Conservation (phyloP, 805 yeast species). For the Pichia phayaonensis region DNA sequence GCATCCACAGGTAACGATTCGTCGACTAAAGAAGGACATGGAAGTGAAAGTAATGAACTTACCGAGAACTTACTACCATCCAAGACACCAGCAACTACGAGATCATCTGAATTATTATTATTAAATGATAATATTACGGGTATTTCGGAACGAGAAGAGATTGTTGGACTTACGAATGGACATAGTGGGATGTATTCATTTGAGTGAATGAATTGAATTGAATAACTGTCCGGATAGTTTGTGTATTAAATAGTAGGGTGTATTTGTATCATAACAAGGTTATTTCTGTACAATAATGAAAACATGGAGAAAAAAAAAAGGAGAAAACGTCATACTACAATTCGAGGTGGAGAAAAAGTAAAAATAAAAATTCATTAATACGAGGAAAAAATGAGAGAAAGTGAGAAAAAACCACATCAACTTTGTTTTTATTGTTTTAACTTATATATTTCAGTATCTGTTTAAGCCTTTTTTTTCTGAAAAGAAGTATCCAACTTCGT, state of each 20-base stretch:
- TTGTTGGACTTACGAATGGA: slow-evolving; percentile 29
- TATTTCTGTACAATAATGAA: background rate
- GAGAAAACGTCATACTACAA: background rate
- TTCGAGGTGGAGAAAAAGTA: too few species aligned
- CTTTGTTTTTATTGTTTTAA: too few species aligned
- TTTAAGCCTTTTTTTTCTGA: too few species aligned
- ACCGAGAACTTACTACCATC: background rate
- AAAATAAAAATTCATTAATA: too few species aligned
- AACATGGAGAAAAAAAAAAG: too few species aligned
- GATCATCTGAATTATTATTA: slow-evolving; percentile 24
- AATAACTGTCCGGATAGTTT: background rate
- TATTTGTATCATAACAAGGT: background rate
- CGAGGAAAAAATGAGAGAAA: background rate
- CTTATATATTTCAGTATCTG: background rate
- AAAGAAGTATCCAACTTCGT: background rate
- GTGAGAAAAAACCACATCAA: too few species aligned
- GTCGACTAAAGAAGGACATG: background rate
- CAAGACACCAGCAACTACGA: slow-evolving; percentile 24
- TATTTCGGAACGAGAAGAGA: slow-evolving; percentile 27
- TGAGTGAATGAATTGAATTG: background rate
- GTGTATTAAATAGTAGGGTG: background rate
- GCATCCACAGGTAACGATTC: background rate
- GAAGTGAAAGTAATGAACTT: background rate
- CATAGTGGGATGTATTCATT: slow-evolving; percentile 13
- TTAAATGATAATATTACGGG: slow-evolving; percentile 27